Evolutionary conservation across 257 asterid genomes (phyloP).

Genomic region (Solanum appendiculatum): DNA sequence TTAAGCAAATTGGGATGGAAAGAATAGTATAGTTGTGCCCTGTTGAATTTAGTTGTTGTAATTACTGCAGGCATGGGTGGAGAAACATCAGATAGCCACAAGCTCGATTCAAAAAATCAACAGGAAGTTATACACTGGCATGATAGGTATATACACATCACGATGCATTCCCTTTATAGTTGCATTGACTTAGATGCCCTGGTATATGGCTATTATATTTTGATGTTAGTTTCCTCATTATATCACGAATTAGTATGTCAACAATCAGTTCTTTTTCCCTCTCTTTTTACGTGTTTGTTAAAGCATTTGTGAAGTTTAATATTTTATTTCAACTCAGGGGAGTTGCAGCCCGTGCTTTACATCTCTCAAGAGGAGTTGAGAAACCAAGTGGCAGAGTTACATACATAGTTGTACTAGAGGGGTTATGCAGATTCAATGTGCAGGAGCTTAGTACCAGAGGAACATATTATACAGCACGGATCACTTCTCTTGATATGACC

Average conservation of each 20-base stretch:
- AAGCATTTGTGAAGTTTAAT: conserved; percentile 26
- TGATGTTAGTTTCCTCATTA: background rate
- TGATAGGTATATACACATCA: conserved; percentile 45
- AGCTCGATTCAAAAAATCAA: conserved; percentile 61
- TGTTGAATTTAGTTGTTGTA: background rate
- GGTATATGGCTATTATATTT: background rate
- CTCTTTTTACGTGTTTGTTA: conserved; percentile 4
- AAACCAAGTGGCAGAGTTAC: conserved; percentile 99
- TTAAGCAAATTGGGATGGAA: background rate
- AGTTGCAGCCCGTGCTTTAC: conserved; percentile 77
- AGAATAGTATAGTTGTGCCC: background rate
- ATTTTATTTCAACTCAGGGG: conserved; percentile 1
- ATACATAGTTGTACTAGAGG: conserved; percentile 94
- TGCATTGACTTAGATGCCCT: background rate
- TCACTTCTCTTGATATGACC: conserved; percentile 82
- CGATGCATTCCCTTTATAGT: background rate
- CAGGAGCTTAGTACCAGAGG: conserved; percentile 97
- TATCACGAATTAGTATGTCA: background rate
- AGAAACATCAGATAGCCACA: conserved; percentile 49
- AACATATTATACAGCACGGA: conserved; percentile 90
- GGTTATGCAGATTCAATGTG: conserved; percentile 89
- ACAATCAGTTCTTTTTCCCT: background rate
- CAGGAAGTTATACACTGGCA: conserved; percentile 96
- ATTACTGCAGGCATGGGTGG: conserved; percentile 29
- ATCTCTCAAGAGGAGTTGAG: conserved; percentile 96